Conservation (phyloP, 768 basidiomycete genomes). For the Lentinula lateritia region DNA sequence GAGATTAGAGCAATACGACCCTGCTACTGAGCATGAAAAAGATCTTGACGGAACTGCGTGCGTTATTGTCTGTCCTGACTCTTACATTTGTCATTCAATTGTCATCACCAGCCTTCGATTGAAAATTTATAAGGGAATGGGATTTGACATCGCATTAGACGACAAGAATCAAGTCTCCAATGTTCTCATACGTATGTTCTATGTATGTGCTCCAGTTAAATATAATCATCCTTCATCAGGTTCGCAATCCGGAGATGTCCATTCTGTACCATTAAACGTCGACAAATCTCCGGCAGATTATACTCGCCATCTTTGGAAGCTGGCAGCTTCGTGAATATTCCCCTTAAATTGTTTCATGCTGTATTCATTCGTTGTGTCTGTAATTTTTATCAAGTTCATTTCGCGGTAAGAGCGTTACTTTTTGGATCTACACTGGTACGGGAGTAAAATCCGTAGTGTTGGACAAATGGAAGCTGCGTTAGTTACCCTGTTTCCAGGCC, state of each 20-base stretch:
- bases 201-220: background rate
- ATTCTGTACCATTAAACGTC: constrained; percentile 31
- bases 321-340: constrained; percentile 27
- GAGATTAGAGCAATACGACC: constrained; percentile 61
- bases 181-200: constrained; percentile 63
- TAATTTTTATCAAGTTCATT: background rate
- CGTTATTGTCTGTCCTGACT: constrained; percentile 18
- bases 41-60: constrained; percentile 68
- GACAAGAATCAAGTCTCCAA: constrained; percentile 46
- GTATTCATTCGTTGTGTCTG: background rate
- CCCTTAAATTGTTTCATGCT: background rate
- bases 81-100: background rate
- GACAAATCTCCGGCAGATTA: constrained; percentile 29
- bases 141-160: constrained; percentile 62
- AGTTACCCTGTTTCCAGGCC: constrained; percentile 3
- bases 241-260: constrained; percentile 41
- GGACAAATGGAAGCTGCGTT: background rate
- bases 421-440: background rate
- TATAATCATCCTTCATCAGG: constrained; percentile 26
- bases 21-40: constrained; percentile 63
- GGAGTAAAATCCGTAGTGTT: background rate
- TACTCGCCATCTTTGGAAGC: constrained; percentile 38
- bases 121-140: constrained; percentile 63
- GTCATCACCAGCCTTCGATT: constrained; percentile 49
- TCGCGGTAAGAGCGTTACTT: background rate